A percentile compares a stretch with the other conserved stretches of the same genome.
phyloP scores from a whole-genome alignment of 495 filamentous ascomycete species.

The Aspergillus nidulans region DNA sequence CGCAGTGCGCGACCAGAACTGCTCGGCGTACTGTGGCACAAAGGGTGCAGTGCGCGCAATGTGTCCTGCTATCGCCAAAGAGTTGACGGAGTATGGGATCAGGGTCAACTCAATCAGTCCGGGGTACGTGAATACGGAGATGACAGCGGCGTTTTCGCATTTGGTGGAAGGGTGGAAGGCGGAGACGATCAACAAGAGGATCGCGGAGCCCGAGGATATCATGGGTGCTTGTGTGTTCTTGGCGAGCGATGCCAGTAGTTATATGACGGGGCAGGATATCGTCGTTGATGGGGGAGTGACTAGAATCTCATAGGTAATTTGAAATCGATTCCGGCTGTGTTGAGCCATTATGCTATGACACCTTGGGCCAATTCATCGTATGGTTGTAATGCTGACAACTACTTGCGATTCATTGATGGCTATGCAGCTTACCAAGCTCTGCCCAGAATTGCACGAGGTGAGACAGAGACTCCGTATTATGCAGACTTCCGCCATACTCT shows the following conservation, averaged over 20 bases:
- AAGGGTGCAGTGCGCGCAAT: constrained; percentile 63
- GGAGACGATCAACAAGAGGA: constrained; percentile 66
- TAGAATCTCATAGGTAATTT: neutral
- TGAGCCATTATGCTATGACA: too few relatives aligned
- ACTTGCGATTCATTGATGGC: too few relatives aligned
- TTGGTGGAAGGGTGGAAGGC: constrained; percentile 65
- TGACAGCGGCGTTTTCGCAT: constrained; percentile 59
- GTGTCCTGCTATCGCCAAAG: constrained; percentile 65
- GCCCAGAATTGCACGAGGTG: too few relatives aligned
- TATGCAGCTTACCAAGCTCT: too few relatives aligned
- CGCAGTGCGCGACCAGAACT: constrained; percentile 63
- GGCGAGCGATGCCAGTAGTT: constrained; percentile 69
- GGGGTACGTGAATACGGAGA: constrained; percentile 44
- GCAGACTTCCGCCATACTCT: too few relatives aligned
- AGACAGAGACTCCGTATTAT: neutral
- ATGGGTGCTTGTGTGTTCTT: constrained; percentile 80
- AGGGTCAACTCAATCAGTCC: constrained; percentile 45
- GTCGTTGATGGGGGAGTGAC: constrained; percentile 43
- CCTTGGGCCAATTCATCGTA: neutral
- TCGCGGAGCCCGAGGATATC: constrained; percentile 74
- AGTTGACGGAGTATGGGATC: constrained; percentile 40
- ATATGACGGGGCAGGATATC: constrained; percentile 79
- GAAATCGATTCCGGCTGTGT: too few relatives aligned
- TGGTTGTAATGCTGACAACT: too few relatives aligned
- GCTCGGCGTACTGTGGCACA: constrained; percentile 70